Evolutionary conservation across 1,284 basidiomycete genomes (phyloP).

Genomic region (Cryptococcus sp.): DNA sequence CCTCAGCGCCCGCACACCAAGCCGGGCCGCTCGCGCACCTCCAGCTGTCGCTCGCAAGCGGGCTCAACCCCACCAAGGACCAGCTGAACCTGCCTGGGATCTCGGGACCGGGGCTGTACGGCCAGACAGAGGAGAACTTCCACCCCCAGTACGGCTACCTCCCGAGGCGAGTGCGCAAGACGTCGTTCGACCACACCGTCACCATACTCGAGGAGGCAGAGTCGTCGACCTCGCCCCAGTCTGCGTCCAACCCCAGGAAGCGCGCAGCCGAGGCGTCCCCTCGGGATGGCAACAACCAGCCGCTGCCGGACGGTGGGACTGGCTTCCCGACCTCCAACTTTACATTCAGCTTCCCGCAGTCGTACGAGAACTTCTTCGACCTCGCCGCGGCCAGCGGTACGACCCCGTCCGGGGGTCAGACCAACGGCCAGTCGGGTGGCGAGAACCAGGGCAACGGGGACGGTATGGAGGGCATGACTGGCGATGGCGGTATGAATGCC

Average conservation of each 20-base stretch:
- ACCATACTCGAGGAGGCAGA: constrained; percentile 27
- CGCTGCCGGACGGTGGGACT: constrained; percentile 31
- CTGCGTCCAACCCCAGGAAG: constrained; percentile 33
- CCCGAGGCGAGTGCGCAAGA: constrained; percentile 74
- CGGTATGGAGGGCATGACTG: background rate
- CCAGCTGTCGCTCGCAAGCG: constrained; percentile 17
- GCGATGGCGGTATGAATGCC: too few species aligned
- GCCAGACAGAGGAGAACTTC: constrained; percentile 46
- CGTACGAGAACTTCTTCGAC: constrained; percentile 66
- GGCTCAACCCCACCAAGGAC: constrained; percentile 11
- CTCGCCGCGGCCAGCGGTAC: constrained; percentile 35
- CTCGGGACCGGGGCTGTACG: constrained; percentile 44
- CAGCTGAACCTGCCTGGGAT: constrained; percentile 41
- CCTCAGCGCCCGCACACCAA: constrained; percentile 21
- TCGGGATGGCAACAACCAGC: constrained; percentile 25
- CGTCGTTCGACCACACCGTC: constrained; percentile 87
- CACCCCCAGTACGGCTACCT: constrained; percentile 60
- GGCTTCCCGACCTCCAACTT: constrained; percentile 68
- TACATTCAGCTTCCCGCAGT: constrained; percentile 61
- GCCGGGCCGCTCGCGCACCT: constrained; percentile 15
- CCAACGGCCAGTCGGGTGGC: background rate
- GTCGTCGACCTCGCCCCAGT: constrained; percentile 13
- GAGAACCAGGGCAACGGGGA: background rate
- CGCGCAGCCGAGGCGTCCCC: constrained; percentile 47
- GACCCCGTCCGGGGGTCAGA: constrained; percentile 21